Evolutionary conservation across 169 alveolate genomes (phyloP).

Genomic region (Perkinsus olseni): DNA sequence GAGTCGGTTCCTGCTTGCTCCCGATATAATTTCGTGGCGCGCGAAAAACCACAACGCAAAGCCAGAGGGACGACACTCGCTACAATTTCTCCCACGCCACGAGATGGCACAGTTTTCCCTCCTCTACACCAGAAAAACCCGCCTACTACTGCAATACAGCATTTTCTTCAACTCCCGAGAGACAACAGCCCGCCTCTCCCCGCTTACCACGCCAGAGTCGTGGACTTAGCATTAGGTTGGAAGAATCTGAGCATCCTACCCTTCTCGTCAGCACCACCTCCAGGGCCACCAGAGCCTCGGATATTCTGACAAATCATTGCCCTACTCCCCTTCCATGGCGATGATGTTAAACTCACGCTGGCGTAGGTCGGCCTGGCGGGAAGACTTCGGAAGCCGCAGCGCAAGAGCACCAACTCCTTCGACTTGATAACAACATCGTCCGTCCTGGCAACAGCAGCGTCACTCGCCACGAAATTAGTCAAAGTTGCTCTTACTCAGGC

Average conservation of each 20-base stretch:
- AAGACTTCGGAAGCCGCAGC: slow-evolving; percentile 42
- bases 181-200: too few relatives aligned
- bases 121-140: too few relatives aligned
- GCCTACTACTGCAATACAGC: too few relatives aligned
- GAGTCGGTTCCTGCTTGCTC: too few relatives aligned
- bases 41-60: too few relatives aligned
- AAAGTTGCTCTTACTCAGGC: neutral
- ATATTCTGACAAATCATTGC: too few relatives aligned
- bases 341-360: neutral
- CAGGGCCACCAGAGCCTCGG: neutral
- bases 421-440: slow-evolving; percentile 26
- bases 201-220: neutral
- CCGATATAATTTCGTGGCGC: too few relatives aligned
- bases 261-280: neutral
- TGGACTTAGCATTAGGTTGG: neutral
- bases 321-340: too few relatives aligned
- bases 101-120: too few relatives aligned
- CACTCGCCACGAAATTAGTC: neutral
- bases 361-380: neutral
- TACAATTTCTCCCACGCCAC: too few relatives aligned
- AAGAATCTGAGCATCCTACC: neutral
- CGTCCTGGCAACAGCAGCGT: neutral
- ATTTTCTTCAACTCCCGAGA: too few relatives aligned
- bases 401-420: slow-evolving; percentile 27
- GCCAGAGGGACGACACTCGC: too few relatives aligned